A percentile compares a stretch with the other conserved stretches of the same genome.
phyloP scores from a whole-genome alignment of 768 basidiomycete species.

The Baorangia bicolor region DNA sequence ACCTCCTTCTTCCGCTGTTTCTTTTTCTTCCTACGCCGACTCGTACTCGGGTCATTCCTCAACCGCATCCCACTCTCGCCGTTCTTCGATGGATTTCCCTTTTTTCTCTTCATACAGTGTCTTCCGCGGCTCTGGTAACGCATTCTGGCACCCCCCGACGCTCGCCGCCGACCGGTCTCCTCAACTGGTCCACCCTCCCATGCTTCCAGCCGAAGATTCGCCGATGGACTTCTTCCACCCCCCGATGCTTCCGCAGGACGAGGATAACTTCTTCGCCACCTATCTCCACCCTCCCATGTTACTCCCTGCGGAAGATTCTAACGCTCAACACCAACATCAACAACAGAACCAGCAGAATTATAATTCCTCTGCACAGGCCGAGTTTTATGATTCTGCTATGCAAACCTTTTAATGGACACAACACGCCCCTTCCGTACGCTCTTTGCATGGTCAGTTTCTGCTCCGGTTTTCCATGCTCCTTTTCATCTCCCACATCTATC shows the following conservation, averaged over 20 bases:
- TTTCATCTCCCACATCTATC: background rate
- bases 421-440: background rate
- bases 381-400: slow-evolving; percentile 39
- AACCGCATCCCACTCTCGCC: slow-evolving; percentile 55
- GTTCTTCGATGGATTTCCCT: slow-evolving; percentile 63
- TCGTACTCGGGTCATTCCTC: slow-evolving; percentile 60
- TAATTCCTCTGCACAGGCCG: slow-evolving; percentile 17
- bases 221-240: slow-evolving; percentile 75
- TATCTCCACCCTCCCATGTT: slow-evolving; percentile 60
- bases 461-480: background rate
- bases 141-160: slow-evolving; percentile 82
- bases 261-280: slow-evolving; percentile 56
- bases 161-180: slow-evolving; percentile 58
- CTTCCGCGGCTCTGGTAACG: slow-evolving; percentile 50
- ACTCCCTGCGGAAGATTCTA: slow-evolving; percentile 39
- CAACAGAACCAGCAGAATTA: slow-evolving; percentile 23
- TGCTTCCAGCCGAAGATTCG: slow-evolving; percentile 62
- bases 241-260: slow-evolving; percentile 59
- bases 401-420: slow-evolving; percentile 29
- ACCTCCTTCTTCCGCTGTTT: slow-evolving; percentile 60
- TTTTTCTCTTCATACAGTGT: slow-evolving; percentile 57
- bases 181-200: slow-evolving; percentile 64
- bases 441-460: slow-evolving; percentile 8
- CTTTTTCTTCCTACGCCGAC: slow-evolving; percentile 60
- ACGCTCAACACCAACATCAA: slow-evolving; percentile 21